Conservation (phyloP, 192 early-diverging fungal species). For the Backusella australiensis region DNA sequence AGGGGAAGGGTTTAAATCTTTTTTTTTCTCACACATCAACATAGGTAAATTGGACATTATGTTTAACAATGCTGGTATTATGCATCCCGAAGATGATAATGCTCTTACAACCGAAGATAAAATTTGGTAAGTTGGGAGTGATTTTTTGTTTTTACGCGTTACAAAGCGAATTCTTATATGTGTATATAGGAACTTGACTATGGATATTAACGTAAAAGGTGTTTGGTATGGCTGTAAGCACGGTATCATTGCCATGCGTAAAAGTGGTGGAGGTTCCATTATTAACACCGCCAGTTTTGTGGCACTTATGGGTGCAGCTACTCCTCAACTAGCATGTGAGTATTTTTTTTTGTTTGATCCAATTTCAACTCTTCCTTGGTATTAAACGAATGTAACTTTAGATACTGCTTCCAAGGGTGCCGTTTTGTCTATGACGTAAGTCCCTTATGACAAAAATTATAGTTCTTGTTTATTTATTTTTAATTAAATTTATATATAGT, state of each 20-base stretch:
- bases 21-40: background rate
- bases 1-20: background rate
- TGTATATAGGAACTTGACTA: conserved; percentile 54
- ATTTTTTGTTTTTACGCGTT: conserved; percentile 19
- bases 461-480: background rate
- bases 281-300: conserved; percentile 88
- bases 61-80: conserved; percentile 90
- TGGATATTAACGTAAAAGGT: conserved; percentile 87
- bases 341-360: conserved; percentile 4
- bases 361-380: background rate
- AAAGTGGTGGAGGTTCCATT: conserved; percentile 71
- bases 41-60: conserved; percentile 75
- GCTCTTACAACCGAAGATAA: conserved; percentile 71
- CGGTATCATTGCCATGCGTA: conserved; percentile 71
- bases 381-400: conserved; percentile 18
- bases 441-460: background rate
- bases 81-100: conserved; percentile 79
- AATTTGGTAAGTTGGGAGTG: conserved; percentile 59
- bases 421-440: conserved; percentile 78
- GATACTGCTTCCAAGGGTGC: conserved; percentile 89
- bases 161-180: background rate
- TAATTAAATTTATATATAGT: conserved; percentile 7
- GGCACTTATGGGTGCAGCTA: conserved; percentile 75
- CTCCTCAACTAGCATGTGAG: conserved; percentile 80
- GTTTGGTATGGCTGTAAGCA: conserved; percentile 89